Base-by-base conservation (phyloP, 805 yeast species). In the Yarrowia sp. region DNA sequence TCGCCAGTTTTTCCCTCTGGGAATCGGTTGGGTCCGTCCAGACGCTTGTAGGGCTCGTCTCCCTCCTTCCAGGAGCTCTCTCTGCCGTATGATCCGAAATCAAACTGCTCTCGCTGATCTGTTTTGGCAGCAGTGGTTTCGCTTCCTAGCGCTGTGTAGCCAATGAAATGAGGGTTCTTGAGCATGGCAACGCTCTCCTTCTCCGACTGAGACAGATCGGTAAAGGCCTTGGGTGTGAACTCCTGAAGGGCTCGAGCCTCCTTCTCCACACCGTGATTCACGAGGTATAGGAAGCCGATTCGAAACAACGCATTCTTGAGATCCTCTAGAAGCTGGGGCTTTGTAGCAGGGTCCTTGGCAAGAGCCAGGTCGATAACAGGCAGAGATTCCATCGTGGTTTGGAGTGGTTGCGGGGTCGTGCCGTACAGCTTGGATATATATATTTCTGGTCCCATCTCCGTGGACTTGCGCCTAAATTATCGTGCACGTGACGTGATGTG, bases 41-140 rank as follows among this genome's bases (percentile, higher is more conserved):
- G 74, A 58, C 82, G 80, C 22, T 66, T 65, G 17, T 41, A 62
- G 1, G 67, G 67, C 40, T 68, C 67, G 46, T 63, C 68, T 9
- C 66, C 66, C n/a, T 65, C 67, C 0, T 84, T 84, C 11, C 79
- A 78, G 3, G 81, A 78, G 35, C 81, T 72, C 66, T 80, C 83
- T 2, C n/a, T 36, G 3, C 59, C 38, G 9, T 69, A 69, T 4
- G 85, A 82, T 4, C 83, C 88, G 65, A 85, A 75, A 70, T 85
- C 89, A 66, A 82, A 80, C 72, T 85, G 89, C 69, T 85, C 89
- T 65, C 88, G 75, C 80, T 85, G 80, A 70, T 85, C 89, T 3
- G 82, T 77, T 26, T 75, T 75, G 22, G 76, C 75, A 12, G 84
- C 83, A 0, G 88, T 84, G 61, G 82, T 80, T 69, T 85, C 88